Percentiles rank a stretch among this genome's conserved stretches.
These are phyloP conservation scores for Arachnomyces sp. DNA, from an alignment of 2,329 filamentous ascomycete genomes.

Conservation along the genomic window DNA sequence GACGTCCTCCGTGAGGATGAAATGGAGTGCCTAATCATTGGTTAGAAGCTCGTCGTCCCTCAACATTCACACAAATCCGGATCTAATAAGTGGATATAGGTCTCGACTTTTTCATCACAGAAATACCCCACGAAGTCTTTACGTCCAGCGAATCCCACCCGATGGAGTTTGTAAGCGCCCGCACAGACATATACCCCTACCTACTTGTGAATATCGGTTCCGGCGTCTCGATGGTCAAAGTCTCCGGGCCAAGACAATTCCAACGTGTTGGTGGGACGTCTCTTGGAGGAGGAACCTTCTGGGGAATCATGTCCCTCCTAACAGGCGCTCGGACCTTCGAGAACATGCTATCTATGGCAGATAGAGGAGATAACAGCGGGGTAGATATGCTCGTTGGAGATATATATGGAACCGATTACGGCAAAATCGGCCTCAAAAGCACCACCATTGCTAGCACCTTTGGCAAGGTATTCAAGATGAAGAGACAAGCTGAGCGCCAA, in stretches of 20 bases:
- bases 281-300: slow-evolving; percentile 91
- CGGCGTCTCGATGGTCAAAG: slow-evolving; percentile 94
- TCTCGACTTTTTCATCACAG: slow-evolving; percentile 96
- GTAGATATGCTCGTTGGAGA: slow-evolving; percentile 97
- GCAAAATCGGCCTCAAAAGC: slow-evolving; percentile 91
- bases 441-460: slow-evolving; percentile 94
- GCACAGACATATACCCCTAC: slow-evolving; percentile 85
- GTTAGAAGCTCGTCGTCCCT: slow-evolving; percentile 38
- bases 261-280: slow-evolving; percentile 91
- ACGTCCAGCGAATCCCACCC: slow-evolving; percentile 87
- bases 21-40: slow-evolving; percentile 97
- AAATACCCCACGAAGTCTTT: slow-evolving; percentile 94
- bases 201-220: slow-evolving; percentile 97
- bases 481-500: slow-evolving; percentile 68
- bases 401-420: slow-evolving; percentile 93
- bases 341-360: slow-evolving; percentile 90
- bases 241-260: slow-evolving; percentile 77
- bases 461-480: slow-evolving; percentile 92
- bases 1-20: slow-evolving; percentile 91
- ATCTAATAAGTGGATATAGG: slow-evolving; percentile 42
- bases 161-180: slow-evolving; percentile 76
- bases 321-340: slow-evolving; percentile 95
- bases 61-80: neutral
- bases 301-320: slow-evolving; percentile 83
- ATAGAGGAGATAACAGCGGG: slow-evolving; percentile 79